These are phyloP conservation scores for Stephanodiscus minutulus DNA, from an alignment of 108 stramenopile species.

Conservation along the genomic window DNA sequence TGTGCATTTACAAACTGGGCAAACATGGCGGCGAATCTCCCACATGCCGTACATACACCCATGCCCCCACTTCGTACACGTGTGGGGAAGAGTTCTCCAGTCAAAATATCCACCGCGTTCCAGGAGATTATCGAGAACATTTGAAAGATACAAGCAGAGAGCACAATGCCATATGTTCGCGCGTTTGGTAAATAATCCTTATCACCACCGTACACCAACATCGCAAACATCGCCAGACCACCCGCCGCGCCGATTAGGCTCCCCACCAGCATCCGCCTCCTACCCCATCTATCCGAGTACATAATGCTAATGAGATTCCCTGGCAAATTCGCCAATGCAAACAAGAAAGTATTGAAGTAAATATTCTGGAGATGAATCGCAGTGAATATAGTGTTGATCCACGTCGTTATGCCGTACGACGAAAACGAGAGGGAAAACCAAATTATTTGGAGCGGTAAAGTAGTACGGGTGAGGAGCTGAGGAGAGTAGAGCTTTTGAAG, in stretches of 20 bases:
- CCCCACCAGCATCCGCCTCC: conserved; percentile 54
- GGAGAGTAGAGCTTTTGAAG: conserved; percentile 54
- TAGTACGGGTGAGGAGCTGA: conserved; percentile 52
- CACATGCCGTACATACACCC: conserved; percentile 78
- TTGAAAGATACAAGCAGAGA: conserved; percentile 75
- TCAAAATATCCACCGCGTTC: conserved; percentile 77
- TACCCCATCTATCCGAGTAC: conserved; percentile 60
- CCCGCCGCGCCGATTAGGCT: conserved; percentile 52
- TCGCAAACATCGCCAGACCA: conserved; percentile 65
- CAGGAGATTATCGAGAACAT: conserved; percentile 70
- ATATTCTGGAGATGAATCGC: conserved; percentile 71
- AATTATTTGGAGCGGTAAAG: conserved; percentile 64
- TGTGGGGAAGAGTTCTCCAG: conserved; percentile 79
- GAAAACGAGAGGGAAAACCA: conserved; percentile 82
- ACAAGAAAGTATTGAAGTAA: conserved; percentile 77
- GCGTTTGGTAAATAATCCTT: conserved; percentile 6
- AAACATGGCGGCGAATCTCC: conserved; percentile 75
- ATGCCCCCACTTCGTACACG: conserved; percentile 70
- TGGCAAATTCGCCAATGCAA: conserved; percentile 72
- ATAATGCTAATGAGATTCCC: conserved; percentile 66
- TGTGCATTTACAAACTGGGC: conserved; percentile 75
- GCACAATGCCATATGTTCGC: conserved; percentile 51
- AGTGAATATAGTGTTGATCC: conserved; percentile 84
- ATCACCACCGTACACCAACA: conserved; percentile 29
- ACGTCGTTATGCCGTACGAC: conserved; percentile 75